Evolutionary conservation across 495 filamentous ascomycete genomes (phyloP), one percentile per base, ranked within the genome.

Genomic region (Hypoxylon cercidicola): DNA sequence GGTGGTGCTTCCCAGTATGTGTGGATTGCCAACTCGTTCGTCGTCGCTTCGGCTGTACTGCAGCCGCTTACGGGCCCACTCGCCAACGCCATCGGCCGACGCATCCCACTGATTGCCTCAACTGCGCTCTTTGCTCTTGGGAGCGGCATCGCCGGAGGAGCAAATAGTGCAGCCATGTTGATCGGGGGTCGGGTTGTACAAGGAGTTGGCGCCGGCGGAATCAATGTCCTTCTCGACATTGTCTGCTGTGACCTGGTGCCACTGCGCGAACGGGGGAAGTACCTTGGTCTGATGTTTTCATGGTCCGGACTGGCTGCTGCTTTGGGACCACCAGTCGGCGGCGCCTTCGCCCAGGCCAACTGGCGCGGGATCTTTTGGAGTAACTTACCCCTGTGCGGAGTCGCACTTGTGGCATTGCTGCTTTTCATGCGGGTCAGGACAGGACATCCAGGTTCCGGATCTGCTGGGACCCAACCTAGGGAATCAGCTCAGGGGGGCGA

Each of bases 141-240:
- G 0, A 75, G 76, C 15, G 74, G 75, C 12, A 72, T 84, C 5
- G 65, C 69, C 20, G 78, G 76, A 1, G 63, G 64, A n/a, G 73
- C 78, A 1, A 53, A 52, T 1, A 72, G 43, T 44, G 69, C 72
- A 10, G 61, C 62, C 9, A 92, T 91, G 85, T 79, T 96, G 46
- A 83, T 96, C 46, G 82, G 82, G 0, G 91, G 89, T 25, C 79
- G 93, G 65, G 85, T 87, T 0, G 78, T 97, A 34, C 92, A 96
- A 71, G 93, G 93, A 49, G 74, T 89, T 20, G 93, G 92, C 13
- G 89, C 87, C 47, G 90, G 90, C 54, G 93, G 93, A 1, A 81
- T 93, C 43, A 80, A 90, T 21, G 85, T 89, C 15, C 72, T 95
- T 53, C 85, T 87, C 25, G 91, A 96, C 68, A 92, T 95, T 43